A percentile compares a stretch with the other conserved stretches of the same genome.
Conservation (phyloP, 1,284 basidiomycete species). For the Chondrostereum purpureum region DNA sequence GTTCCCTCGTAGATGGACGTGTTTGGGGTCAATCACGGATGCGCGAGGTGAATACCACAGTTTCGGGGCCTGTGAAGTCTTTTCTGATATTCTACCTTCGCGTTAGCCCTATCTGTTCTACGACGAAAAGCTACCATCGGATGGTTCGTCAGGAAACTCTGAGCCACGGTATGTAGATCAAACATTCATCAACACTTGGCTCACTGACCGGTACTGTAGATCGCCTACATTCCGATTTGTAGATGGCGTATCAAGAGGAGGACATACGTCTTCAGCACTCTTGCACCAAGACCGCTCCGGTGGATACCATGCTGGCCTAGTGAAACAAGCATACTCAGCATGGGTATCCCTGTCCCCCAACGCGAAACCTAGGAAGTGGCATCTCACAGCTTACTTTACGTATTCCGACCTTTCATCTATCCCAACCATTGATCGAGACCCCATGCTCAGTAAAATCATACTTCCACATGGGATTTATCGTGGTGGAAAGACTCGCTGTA, state of each 20-base stretch:
- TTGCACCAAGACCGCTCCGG: conserved; percentile 53
- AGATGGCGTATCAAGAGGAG: conserved; percentile 42
- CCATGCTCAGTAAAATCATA: conserved; percentile 39
- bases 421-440: conserved; percentile 52
- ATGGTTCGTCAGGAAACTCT: conserved; percentile 29
- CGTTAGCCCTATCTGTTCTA: conserved; percentile 58
- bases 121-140: conserved; percentile 50
- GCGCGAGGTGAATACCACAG: conserved; percentile 40
- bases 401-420: conserved; percentile 53
- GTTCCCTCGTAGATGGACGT: conserved; percentile 40
- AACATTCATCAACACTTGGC: conserved; percentile 8
- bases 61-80: conserved; percentile 4
- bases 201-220: conserved; percentile 22
- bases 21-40: conserved; percentile 62
- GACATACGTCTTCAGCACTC: conserved; percentile 45
- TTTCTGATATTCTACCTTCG: conserved; percentile 8
- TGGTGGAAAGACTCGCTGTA: conserved; percentile 51
- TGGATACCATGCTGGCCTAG: conserved; percentile 44
- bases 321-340: conserved; percentile 62
- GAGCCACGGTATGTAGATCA: conserved; percentile 28
- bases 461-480: conserved; percentile 54
- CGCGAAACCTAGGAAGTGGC: conserved; percentile 51
- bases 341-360: conserved; percentile 44
- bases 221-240: conserved; percentile 50
- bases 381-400: conserved; percentile 59